Base-by-base conservation (phyloP, 2,329 filamentous ascomycete species). In the Lachnellula arida region DNA sequence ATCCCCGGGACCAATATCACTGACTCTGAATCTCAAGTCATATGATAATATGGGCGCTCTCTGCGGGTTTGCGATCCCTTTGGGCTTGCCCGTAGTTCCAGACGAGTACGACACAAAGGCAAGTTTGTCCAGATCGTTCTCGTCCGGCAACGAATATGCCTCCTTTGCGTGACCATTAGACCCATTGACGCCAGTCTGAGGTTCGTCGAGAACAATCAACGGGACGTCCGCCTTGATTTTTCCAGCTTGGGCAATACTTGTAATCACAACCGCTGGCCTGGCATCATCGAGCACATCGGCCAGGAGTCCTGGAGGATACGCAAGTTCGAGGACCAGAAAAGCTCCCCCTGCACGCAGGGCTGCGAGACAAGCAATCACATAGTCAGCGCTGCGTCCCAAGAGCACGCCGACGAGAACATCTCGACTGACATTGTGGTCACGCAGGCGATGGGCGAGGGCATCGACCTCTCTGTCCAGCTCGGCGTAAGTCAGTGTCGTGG, bases 101-200 rank as follows among this genome's bases (percentile, higher is more conserved):
- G 85, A 89, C 0, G 91, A 95, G 69, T 95, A 93, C 1, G 87
- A 87, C n/a, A 92, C 87, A 68, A 92, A 93, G 17, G 86, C 84
- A 19, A 92, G 77, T 44, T 85, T 79, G 60, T 91, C 88, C 53
- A 92, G 72, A 66, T 92, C 88, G 65, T 85, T 78, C 7, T 86
- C 81, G 0, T 78, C 75, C 2, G 86, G 85, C 22, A 85, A 68
- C 11, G 79, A 77, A 15, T 77, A 67, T 9, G 74, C 71, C 51
- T 74, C 70, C 48, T 77, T 74, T 5, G 75, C 68, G n/a, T 78
- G 60, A 23, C 42, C 39, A 39, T 52, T 46, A 19, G 53, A 49
- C 14, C 44, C 42, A 35, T 62, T 58, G n/a, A 55, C 35, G 11
- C 53, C 60, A 12, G 68, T 64, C 17, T 72, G 65, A 4, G 71